Conservation (phyloP, 2,329 filamentous ascomycete genomes). For the Phaeosphaeriaceae sp. region DNA sequence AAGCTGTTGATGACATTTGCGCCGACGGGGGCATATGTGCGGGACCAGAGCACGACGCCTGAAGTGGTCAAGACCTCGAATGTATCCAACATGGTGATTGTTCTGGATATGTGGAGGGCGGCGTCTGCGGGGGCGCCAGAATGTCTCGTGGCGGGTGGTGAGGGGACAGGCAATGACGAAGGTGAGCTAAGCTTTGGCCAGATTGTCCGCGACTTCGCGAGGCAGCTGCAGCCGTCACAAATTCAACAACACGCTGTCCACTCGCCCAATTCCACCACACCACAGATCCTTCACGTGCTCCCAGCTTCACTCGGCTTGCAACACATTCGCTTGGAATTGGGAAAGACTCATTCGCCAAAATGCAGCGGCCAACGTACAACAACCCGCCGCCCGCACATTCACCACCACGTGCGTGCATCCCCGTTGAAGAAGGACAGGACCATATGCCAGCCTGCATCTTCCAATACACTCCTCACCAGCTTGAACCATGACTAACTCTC, state of each 20-base stretch:
- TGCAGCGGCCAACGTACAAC: constrained; percentile 86
- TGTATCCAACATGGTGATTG: constrained; percentile 80
- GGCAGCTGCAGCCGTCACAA: constrained; percentile 8
- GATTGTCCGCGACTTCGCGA: constrained; percentile 18
- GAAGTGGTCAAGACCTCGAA: constrained; percentile 97
- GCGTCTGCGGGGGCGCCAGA: neutral
- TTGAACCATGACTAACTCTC: neutral
- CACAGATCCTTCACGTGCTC: neutral
- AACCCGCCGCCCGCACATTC: constrained; percentile 75
- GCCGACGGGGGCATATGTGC: constrained; percentile 80
- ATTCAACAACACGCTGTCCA: constrained; percentile 13
- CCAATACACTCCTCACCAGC: neutral
- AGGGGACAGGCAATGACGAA: constrained; percentile 35
- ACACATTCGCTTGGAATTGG: constrained; percentile 10
- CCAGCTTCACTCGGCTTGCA: neutral
- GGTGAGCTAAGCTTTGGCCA: constrained; percentile 27
- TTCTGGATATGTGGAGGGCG: constrained; percentile 5
- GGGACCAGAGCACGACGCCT: constrained; percentile 96
- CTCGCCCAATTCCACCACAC: constrained; percentile 5
- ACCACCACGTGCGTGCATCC: constrained; percentile 69
- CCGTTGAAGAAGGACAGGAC: neutral
- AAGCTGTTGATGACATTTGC: constrained; percentile 89
- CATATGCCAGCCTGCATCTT: neutral
- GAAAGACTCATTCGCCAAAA: constrained; percentile 52
- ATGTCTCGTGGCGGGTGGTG: constrained; percentile 9